These are phyloP conservation scores for Talaromyces sp. DNA, from an alignment of 2,329 filamentous ascomycete genomes.

Conservation along the genomic window DNA sequence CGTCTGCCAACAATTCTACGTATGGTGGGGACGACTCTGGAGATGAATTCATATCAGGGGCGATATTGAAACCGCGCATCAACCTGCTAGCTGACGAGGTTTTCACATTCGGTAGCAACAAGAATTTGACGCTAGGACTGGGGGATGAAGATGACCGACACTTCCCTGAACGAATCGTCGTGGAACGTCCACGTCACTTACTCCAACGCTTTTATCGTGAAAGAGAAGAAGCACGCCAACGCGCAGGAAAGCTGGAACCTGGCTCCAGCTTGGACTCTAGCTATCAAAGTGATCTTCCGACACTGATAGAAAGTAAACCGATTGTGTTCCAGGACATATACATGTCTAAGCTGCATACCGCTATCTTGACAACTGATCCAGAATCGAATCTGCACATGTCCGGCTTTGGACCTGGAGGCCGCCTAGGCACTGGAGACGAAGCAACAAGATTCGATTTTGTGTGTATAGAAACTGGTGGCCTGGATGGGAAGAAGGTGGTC, in stretches of 20 bases:
- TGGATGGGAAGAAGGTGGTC: slow-evolving; percentile 68
- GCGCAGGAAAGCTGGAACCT: slow-evolving; percentile 29
- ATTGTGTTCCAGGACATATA: slow-evolving; percentile 74
- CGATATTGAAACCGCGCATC: slow-evolving; percentile 27
- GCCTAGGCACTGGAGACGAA: slow-evolving; percentile 85
- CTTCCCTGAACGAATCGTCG: slow-evolving; percentile 75
- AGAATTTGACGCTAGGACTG: slow-evolving; percentile 85
- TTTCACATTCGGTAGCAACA: slow-evolving; percentile 93
- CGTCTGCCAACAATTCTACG: slow-evolving; percentile 24
- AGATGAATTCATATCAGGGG: slow-evolving; percentile 6
- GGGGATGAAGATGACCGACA: slow-evolving; percentile 96
- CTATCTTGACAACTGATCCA: slow-evolving; percentile 79
- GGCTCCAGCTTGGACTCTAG: slow-evolving; percentile 22
- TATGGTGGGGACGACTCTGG: slow-evolving; percentile 48
- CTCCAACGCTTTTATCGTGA: slow-evolving; percentile 69
- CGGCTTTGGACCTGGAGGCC: slow-evolving; percentile 84
- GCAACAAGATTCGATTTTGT: slow-evolving; percentile 82
- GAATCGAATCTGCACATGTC: slow-evolving; percentile 89
- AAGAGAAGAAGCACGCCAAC: slow-evolving; percentile 40
- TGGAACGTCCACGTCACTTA: slow-evolving; percentile 74
- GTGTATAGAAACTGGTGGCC: slow-evolving; percentile 69
- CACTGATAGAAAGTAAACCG: slow-evolving; percentile 65
- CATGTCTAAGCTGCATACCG: slow-evolving; percentile 89
- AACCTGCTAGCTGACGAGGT: slow-evolving; percentile 70
- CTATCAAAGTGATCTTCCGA: slow-evolving; percentile 59